Evolutionary conservation across 257 asterid species (phyloP).

Genomic region (Penstemon eatonii): DNA sequence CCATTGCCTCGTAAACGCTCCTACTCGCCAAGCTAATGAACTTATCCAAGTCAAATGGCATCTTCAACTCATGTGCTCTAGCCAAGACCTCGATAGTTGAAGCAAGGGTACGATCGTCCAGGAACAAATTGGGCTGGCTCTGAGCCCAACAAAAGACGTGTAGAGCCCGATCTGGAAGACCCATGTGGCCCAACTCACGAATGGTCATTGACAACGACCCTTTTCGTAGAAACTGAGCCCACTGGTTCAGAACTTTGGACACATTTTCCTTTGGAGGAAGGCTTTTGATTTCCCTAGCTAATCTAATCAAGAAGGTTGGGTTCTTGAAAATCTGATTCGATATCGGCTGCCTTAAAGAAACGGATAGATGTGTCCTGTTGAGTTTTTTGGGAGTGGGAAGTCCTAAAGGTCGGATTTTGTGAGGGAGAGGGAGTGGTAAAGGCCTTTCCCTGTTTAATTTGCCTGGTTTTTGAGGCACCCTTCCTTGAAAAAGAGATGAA

Average conservation of each 20-base stretch:
- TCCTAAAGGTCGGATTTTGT: conserved; percentile 65
- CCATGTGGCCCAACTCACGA: too few relatives aligned
- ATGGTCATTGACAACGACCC: conserved; percentile 76
- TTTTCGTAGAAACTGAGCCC: conserved; percentile 48
- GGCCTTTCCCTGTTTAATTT: conserved; percentile 59
- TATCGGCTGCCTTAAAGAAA: conserved; percentile 44
- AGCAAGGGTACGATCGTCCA: too few relatives aligned
- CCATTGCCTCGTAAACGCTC: too few relatives aligned
- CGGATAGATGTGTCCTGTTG: conserved; percentile 38
- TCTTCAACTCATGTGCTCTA: conserved; percentile 58
- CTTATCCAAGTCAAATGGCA: conserved; percentile 33
- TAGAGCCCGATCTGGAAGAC: too few relatives aligned
- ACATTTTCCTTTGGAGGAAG: too few relatives aligned
- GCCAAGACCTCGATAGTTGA: conserved; percentile 40
- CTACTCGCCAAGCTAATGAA: too few relatives aligned
- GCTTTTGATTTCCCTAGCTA: too few relatives aligned
- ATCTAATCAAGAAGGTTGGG: too few relatives aligned
- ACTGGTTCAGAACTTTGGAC: too few relatives aligned
- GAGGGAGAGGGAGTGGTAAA: conserved; percentile 67
- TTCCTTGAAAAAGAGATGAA: conserved; percentile 33
- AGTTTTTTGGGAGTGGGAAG: conserved; percentile 61
- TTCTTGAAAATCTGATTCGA: conserved; percentile 45
- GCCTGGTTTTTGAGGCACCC: conserved; percentile 79
- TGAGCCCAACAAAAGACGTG: too few relatives aligned
- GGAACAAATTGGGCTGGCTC: too few relatives aligned